Base-by-base conservation (phyloP, 148 eudicot species). In the Camellia japonica region DNA sequence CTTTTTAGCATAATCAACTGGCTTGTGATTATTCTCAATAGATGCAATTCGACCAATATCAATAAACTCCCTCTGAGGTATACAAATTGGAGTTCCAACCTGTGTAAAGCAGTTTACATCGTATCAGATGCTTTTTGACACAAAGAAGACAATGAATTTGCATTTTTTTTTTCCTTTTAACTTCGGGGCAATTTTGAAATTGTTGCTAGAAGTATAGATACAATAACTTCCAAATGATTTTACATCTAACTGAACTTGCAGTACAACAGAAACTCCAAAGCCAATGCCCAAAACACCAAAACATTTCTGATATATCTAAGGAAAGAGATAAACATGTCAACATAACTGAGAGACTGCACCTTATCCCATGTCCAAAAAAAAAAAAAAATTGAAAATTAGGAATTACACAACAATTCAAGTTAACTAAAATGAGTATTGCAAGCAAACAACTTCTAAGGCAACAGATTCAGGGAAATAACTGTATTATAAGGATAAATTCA, bases 31-130 rank as follows among this genome's bases (percentile, higher is more conserved):
- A 78, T 92, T 92, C 81, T 93, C 89, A 79, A 95, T 92, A 42
- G 99, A 92, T 61, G 90, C 89, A 65, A 95, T 89, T 69, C 88
- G 91, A 47, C 97, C 98, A 85, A 92, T 91, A 75, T 89, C 93
- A 66, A 93, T 85, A 67, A 90, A 92, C 0, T 90, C 97, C 84
- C 75, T 84, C 23, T 87, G 85, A 71, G 97, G 99, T 77, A 95
- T 79, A 81, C 97, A 95, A 67, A 95, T 86, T 49, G 97, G 99
- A 68, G 99, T 93, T 44, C 99, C 99, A 72, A 95, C 82, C 97
- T 95, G 89, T 60, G 73, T 38, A 76, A 68, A 79, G 54, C n/a
- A 70, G 46, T 75, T 46, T 49, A 46, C 49, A 77, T 12, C 56
- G 54, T 76, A 19, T 76, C 14, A 76, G 54, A 75, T 20, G 49